Evolutionary conservation across 1,284 basidiomycete genomes (phyloP).

Genomic region (Ustilago esculenta): DNA sequence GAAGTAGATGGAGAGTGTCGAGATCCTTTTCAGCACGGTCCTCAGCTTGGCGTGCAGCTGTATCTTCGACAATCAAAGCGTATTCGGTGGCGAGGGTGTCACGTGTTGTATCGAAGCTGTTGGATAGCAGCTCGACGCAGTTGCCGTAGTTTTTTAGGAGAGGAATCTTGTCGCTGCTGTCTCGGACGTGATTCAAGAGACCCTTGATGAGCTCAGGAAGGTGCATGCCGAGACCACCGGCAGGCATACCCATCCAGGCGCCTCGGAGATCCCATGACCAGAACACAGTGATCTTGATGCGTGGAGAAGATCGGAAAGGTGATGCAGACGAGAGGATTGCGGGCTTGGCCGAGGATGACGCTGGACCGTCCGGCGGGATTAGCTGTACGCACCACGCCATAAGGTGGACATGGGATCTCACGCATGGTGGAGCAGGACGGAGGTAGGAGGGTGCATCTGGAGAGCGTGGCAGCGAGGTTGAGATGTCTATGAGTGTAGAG

Average conservation of each 20-base stretch:
- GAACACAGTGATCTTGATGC: constrained; percentile 78
- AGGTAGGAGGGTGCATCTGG: constrained; percentile 91
- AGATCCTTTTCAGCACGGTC: constrained; percentile 44
- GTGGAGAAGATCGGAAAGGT: constrained; percentile 14
- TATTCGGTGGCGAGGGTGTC: constrained; percentile 88
- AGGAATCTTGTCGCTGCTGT: constrained; percentile 79
- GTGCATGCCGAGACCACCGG: constrained; percentile 69
- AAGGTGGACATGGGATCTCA: constrained; percentile 86
- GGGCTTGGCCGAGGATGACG: constrained; percentile 62
- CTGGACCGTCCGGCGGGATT: constrained; percentile 63
- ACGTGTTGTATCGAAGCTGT: constrained; percentile 80
- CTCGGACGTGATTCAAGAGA: constrained; percentile 79
- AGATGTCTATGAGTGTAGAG: constrained; percentile 83
- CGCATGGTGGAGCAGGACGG: constrained; percentile 90
- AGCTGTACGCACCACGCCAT: constrained; percentile 93
- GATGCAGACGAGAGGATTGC: constrained; percentile 6
- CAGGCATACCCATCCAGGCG: constrained; percentile 73
- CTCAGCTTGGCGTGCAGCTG: constrained; percentile 67
- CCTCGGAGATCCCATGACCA: constrained; percentile 96
- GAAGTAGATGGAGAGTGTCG: constrained; percentile 30
- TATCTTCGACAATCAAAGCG: constrained; percentile 78
- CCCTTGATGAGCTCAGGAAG: constrained; percentile 82
- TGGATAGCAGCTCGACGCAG: constrained; percentile 80
- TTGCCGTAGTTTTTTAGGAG: constrained; percentile 81
- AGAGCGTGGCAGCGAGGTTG: constrained; percentile 93